Percentiles rank a stretch among this genome's conserved stretches.
Conservation (phyloP, 1,284 basidiomycete species). For the Blastosporella zonata region DNA sequence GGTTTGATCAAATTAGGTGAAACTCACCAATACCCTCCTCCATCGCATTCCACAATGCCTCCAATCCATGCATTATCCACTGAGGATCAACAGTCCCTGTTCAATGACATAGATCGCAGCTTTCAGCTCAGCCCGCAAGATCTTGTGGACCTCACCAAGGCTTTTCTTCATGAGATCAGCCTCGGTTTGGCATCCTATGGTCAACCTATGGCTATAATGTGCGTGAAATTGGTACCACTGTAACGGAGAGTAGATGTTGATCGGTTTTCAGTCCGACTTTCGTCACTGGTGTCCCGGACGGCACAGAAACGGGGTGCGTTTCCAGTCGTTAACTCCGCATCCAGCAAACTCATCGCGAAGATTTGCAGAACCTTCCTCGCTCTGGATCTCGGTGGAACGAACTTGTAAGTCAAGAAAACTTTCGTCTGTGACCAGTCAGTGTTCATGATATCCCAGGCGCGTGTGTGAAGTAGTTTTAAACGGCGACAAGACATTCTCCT, state of each 20-base stretch:
- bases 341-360: slow-evolving; percentile 7
- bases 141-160: slow-evolving; percentile 69
- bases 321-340: slow-evolving; percentile 9
- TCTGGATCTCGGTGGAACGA: slow-evolving; percentile 93
- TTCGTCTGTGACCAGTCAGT: not conserved
- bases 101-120: slow-evolving; percentile 58
- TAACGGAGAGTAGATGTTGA: slow-evolving; percentile 12
- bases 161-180: slow-evolving; percentile 78
- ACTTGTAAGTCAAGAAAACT: slow-evolving; percentile 64
- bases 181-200: slow-evolving; percentile 71
- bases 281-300: slow-evolving; percentile 87
- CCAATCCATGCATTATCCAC: slow-evolving; percentile 31
- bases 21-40: slow-evolving; percentile 11
- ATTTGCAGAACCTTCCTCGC: slow-evolving; percentile 82
- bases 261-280: slow-evolving; percentile 69
- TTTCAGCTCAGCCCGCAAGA: slow-evolving; percentile 64
- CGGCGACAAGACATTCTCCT: slow-evolving; percentile 84
- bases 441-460: slow-evolving; percentile 50
- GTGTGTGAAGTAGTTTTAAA: slow-evolving; percentile 92
- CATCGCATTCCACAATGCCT: slow-evolving; percentile 28
- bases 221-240: slow-evolving; percentile 23
- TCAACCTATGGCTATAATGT: slow-evolving; percentile 90
- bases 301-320: slow-evolving; percentile 85
- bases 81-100: slow-evolving; percentile 34
- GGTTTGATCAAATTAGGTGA: slow-evolving; percentile 9